Evolutionary conservation across 2,329 filamentous ascomycete genomes (phyloP).

Genomic region (Cercospora nicotianae): DNA sequence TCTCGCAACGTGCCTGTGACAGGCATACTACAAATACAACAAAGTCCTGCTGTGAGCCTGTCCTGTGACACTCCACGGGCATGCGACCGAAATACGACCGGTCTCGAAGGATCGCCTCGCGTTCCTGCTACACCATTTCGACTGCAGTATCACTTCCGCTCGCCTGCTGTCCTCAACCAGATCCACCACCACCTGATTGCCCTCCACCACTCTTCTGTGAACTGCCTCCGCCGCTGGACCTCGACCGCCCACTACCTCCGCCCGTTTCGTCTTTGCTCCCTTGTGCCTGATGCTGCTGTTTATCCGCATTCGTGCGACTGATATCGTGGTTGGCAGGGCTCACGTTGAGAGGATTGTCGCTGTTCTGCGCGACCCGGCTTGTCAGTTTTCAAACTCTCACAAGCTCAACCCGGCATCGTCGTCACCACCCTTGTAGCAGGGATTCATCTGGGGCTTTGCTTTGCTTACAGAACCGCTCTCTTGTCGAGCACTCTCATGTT

Average conservation of each 20-base stretch:
- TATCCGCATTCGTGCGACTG: constrained; percentile 48
- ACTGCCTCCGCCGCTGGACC: constrained; percentile 30
- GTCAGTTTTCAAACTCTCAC: neutral
- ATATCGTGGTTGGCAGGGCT: constrained; percentile 62
- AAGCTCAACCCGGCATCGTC: neutral
- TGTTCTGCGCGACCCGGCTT: constrained; percentile 28
- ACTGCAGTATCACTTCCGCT: neutral
- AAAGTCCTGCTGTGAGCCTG: neutral
- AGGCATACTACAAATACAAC: neutral
- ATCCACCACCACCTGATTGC: constrained; percentile 29
- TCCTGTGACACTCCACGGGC: neutral
- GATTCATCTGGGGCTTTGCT: neutral
- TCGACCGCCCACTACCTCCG: constrained; percentile 30
- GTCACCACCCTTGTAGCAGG: constrained; percentile 5
- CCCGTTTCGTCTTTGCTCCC: constrained; percentile 38
- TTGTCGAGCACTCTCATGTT: constrained; percentile 46
- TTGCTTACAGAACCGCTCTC: constrained; percentile 35
- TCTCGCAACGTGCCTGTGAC: neutral
- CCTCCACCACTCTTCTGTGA: constrained; percentile 41
- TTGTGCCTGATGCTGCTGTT: constrained; percentile 42
- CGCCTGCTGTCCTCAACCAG: constrained; percentile 1
- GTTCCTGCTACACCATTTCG: neutral
- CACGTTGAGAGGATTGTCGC: constrained; percentile 56
- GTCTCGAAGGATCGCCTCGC: neutral
- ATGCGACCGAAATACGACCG: neutral